Conservation (phyloP, 257 asterid species). For the Solanum medicagineum region DNA sequence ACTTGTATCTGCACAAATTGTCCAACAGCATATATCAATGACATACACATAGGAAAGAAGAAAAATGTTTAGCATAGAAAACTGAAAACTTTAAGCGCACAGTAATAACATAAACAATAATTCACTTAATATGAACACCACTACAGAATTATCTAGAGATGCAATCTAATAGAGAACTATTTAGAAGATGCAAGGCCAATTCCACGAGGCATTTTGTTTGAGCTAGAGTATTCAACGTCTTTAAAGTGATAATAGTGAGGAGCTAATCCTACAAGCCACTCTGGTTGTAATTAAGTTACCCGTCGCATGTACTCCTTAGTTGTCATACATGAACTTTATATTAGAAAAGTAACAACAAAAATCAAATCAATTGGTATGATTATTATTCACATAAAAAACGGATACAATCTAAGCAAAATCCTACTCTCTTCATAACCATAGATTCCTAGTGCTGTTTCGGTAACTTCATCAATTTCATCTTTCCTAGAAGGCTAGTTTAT, state of each 20-base stretch:
- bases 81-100: no score
- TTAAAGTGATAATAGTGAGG: background rate
- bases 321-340: background rate
- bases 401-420: background rate
- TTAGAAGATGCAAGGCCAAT: constrained; percentile 40
- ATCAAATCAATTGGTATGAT: no score
- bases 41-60: no score
- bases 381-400: no score
- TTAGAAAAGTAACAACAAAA: no score
- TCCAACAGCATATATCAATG: no score
- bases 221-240: background rate
- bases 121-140: no score
- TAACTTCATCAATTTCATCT: background rate
- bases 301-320: background rate
- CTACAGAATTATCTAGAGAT: no score
- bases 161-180: no score
- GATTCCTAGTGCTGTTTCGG: background rate
- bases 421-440: background rate
- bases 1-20: no score
- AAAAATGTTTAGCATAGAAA: no score
- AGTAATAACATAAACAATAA: no score
- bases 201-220: constrained; percentile 88
- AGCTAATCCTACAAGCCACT: background rate
- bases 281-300: background rate
- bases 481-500: background rate